Conservation (phyloP, 306 rosid genomes). For the Ceratonia siliqua region DNA sequence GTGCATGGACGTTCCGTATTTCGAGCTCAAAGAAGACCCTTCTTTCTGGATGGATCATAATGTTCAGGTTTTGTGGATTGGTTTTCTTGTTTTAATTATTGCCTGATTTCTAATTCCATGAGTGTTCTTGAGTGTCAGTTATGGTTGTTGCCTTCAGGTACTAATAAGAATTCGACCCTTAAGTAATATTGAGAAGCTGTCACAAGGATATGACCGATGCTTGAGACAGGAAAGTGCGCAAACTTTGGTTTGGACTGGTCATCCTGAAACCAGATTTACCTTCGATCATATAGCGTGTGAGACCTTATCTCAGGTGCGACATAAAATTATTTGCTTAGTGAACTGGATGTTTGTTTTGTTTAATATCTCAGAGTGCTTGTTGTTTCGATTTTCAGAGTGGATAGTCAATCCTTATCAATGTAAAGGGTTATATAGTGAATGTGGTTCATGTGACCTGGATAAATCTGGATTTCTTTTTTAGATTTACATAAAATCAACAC, state of each 20-base stretch:
- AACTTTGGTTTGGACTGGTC: slow-evolving; percentile 86
- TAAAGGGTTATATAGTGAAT: neutral
- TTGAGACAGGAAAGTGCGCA: slow-evolving; percentile 82
- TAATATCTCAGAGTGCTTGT: neutral
- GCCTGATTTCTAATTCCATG: neutral
- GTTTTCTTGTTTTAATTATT: neutral
- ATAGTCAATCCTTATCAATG: neutral
- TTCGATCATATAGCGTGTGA: slow-evolving; percentile 90
- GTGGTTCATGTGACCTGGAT: neutral
- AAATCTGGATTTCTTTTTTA: neutral
- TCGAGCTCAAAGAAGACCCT: slow-evolving; percentile 69
- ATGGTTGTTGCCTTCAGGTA: slow-evolving; percentile 58
- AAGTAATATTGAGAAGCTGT: slow-evolving; percentile 65
- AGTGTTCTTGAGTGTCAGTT: slow-evolving; percentile 18
- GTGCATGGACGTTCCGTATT: slow-evolving; percentile 50
- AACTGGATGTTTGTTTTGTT: neutral
- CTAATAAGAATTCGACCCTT: slow-evolving; percentile 83
- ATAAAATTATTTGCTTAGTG: neutral
- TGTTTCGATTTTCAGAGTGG: neutral
- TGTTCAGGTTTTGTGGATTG: slow-evolving; percentile 65
- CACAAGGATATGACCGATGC: slow-evolving; percentile 76
- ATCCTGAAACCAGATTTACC: slow-evolving; percentile 91
- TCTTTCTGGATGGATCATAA: slow-evolving; percentile 92
- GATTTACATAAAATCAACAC: neutral
- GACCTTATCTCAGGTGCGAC: slow-evolving; percentile 74